Percentiles rank a stretch among this genome's conserved stretches.
Evolutionary conservation across 2,329 filamentous ascomycete genomes (phyloP).

Genomic region (Aspergillus fijiensis): DNA sequence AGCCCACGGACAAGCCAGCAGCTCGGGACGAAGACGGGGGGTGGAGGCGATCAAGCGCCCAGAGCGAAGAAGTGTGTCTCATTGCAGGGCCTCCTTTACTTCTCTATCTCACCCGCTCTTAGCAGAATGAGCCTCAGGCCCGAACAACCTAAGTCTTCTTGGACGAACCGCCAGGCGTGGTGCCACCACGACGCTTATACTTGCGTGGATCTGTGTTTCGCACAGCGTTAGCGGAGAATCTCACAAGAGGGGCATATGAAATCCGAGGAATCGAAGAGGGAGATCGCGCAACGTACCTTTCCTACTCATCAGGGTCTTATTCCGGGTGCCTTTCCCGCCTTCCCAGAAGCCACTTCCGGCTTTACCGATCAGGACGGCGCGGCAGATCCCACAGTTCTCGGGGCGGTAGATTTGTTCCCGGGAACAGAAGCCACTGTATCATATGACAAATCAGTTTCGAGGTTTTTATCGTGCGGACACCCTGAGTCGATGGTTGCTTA

Average conservation of each 20-base stretch:
- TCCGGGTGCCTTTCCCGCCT: slow-evolving; percentile 78
- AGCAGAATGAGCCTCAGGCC: background rate
- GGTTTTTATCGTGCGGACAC: no score
- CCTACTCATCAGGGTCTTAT: slow-evolving; percentile 67
- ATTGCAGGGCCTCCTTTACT: no score
- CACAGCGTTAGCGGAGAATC: slow-evolving; percentile 9
- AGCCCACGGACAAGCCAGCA: no score
- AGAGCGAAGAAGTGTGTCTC: no score
- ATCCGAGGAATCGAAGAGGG: no score
- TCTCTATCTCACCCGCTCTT: no score
- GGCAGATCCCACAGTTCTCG: slow-evolving; percentile 74
- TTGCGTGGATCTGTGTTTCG: slow-evolving; percentile 62
- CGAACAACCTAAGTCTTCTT: slow-evolving; percentile 28
- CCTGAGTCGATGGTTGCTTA: slow-evolving; percentile 24
- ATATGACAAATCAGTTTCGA: background rate
- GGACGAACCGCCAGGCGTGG: slow-evolving; percentile 27
- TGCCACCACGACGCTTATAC: slow-evolving; percentile 60
- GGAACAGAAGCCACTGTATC: slow-evolving; percentile 64
- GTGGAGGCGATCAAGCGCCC: no score
- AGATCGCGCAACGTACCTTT: slow-evolving; percentile 53
- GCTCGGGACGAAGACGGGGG: no score
- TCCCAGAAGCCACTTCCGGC: slow-evolving; percentile 76
- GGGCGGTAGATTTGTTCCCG: slow-evolving; percentile 77
- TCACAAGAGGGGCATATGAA: background rate
- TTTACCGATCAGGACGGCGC: slow-evolving; percentile 66